phyloP scores from a whole-genome alignment of 306 rosid species.

The Lagenaria siceraria region DNA sequence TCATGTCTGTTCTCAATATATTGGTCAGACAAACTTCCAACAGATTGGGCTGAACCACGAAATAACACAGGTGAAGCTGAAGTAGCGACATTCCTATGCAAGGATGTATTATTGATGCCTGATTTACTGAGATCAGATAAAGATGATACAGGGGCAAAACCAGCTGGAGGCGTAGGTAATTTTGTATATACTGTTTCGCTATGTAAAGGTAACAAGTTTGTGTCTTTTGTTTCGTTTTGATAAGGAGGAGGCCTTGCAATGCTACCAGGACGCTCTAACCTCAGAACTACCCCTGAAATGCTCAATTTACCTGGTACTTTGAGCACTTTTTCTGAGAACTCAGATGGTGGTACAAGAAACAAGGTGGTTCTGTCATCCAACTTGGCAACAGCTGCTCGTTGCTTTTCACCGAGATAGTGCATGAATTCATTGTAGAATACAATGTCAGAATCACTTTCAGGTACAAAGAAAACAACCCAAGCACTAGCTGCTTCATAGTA shows the following conservation, averaged over 20 bases:
- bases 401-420: conserved; percentile 89
- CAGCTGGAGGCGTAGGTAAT: conserved; percentile 22
- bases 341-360: conserved; percentile 97
- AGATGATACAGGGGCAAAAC: conserved; percentile 21
- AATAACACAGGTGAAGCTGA: conserved; percentile 26
- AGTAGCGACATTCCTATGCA: conserved; percentile 27
- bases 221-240: conserved; percentile 37
- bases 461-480: conserved; percentile 96
- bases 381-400: conserved; percentile 88
- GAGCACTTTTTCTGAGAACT: conserved; percentile 77
- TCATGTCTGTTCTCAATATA: conserved; percentile 36
- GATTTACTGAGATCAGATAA: conserved; percentile 33
- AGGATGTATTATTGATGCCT: conserved; percentile 33
- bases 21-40: conserved; percentile 24
- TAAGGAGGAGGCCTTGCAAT: conserved; percentile 32
- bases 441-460: conserved; percentile 81
- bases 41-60: conserved; percentile 27
- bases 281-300: conserved; percentile 82
- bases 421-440: conserved; percentile 81
- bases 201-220: conserved; percentile 21
- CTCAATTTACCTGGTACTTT: conserved; percentile 95
- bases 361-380: conserved; percentile 79
- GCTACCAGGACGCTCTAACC: conserved; percentile 66
- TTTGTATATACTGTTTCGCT: conserved; percentile 32
- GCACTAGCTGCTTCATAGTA: conserved; percentile 89